These are phyloP conservation scores for Cyclotella baltica DNA, from an alignment of 108 stramenopile species.

Conservation along the genomic window DNA sequence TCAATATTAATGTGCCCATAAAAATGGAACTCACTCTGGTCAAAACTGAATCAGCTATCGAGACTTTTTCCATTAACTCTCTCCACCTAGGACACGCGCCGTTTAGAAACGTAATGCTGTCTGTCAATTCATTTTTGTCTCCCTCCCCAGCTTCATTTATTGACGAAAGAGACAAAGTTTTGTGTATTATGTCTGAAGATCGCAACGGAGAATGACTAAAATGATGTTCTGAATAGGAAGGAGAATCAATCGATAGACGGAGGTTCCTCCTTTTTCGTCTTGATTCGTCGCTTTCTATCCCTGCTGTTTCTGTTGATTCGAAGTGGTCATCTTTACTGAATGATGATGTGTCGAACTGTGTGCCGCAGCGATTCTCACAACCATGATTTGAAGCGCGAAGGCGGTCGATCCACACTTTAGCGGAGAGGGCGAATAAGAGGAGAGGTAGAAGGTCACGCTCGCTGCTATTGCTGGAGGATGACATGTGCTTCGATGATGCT, in stretches of 20 bases:
- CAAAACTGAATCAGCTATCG: constrained; percentile 40
- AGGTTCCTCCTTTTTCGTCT: background rate
- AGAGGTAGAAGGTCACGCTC: constrained; percentile 1
- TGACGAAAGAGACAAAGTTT: background rate
- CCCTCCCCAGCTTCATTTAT: background rate
- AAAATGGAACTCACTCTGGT: constrained; percentile 23
- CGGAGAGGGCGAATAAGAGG: constrained; percentile 34
- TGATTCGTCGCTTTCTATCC: no score
- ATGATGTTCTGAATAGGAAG: background rate
- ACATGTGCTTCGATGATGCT: no score
- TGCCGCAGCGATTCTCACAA: background rate
- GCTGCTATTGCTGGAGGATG: background rate
- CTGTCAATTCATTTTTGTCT: background rate
- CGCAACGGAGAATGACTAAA: background rate
- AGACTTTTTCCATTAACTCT: constrained; percentile 32
- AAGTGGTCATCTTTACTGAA: no score
- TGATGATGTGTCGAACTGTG: background rate
- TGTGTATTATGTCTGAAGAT: background rate
- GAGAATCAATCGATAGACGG: background rate
- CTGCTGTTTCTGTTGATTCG: background rate
- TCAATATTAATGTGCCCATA: background rate
- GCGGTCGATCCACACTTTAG: constrained; percentile 27
- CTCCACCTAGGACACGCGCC: constrained; percentile 12
- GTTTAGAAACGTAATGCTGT: constrained; percentile 8
- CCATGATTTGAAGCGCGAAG: background rate